phyloP scores from a whole-genome alignment of 1,284 basidiomycete species.

The Thecaphora thlaspeos region DNA sequence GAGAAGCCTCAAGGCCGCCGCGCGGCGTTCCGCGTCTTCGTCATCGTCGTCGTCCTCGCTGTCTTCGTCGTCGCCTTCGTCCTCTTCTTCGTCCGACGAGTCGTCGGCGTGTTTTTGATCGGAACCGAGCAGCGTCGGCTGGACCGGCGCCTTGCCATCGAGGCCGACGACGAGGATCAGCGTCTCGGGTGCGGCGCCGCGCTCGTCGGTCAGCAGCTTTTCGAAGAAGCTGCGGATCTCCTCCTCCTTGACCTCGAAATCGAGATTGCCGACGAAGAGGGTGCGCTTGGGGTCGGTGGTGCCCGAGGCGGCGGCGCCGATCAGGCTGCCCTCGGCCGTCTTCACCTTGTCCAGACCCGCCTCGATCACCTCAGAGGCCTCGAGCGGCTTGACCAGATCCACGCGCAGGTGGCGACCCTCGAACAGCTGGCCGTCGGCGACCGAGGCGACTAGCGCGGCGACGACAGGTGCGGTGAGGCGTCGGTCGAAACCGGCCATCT shows the following conservation, averaged over 20 bases:
- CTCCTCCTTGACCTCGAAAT: conserved; percentile 88
- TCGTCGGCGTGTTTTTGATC: conserved; percentile 6
- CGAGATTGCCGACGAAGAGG: conserved; percentile 87
- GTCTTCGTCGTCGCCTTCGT: conserved; percentile 7
- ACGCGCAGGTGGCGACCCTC: conserved; percentile 63
- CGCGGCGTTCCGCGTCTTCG: background rate
- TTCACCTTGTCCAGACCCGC: conserved; percentile 48
- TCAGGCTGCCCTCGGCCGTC: conserved; percentile 30
- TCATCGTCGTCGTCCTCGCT: background rate
- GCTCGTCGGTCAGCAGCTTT: conserved; percentile 71
- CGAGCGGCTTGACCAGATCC: conserved; percentile 46
- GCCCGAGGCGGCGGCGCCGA: conserved; percentile 19
- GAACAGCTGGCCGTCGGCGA: conserved; percentile 73
- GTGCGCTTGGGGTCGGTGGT: conserved; percentile 65
- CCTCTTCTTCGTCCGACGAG: conserved; percentile 17
- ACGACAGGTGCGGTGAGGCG: conserved; percentile 62
- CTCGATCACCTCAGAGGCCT: conserved; percentile 36
- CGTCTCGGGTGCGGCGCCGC: conserved; percentile 62
- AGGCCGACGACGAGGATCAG: conserved; percentile 20
- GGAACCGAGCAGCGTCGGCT: conserved; percentile 1
- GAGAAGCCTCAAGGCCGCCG: background rate
- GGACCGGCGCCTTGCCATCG: conserved; percentile 19
- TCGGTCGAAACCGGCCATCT: conserved; percentile 11
- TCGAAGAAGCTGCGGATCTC: conserved; percentile 86
- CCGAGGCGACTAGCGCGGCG: conserved; percentile 66